Evolutionary conservation across 2,329 filamentous ascomycete genomes (phyloP).

Genomic region (Stagonosporopsis rhizophila): DNA sequence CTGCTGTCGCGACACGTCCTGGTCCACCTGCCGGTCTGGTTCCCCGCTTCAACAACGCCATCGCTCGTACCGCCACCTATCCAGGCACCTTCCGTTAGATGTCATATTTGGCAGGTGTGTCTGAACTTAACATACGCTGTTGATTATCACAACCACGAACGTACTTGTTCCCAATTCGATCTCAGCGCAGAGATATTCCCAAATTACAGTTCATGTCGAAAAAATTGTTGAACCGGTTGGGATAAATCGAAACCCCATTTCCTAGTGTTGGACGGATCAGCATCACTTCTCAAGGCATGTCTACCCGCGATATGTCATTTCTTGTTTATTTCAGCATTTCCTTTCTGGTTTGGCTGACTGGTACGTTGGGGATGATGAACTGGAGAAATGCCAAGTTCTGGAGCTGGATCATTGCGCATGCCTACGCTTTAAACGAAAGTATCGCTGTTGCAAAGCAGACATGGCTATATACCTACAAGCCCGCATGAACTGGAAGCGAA

Average conservation of each 20-base stretch:
- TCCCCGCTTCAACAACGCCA: slow-evolving; percentile 44
- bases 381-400: slow-evolving; percentile 24
- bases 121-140: slow-evolving; percentile 33
- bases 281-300: slow-evolving; percentile 36
- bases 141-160: slow-evolving; percentile 40
- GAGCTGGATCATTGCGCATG: slow-evolving; percentile 32
- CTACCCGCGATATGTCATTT: slow-evolving; percentile 35
- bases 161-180: slow-evolving; percentile 38
- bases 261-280: slow-evolving; percentile 32
- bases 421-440: slow-evolving; percentile 30
- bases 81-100: slow-evolving; percentile 38
- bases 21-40: slow-evolving; percentile 75
- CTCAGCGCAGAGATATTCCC: slow-evolving; percentile 44
- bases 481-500: slow-evolving; percentile 17
- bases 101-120: slow-evolving; percentile 12
- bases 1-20: slow-evolving; percentile 84
- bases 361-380: slow-evolving; percentile 21
- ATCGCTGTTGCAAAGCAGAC: slow-evolving; percentile 21
- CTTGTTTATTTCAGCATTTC: slow-evolving; percentile 44
- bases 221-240: slow-evolving; percentile 42
- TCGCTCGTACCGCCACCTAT: slow-evolving; percentile 34
- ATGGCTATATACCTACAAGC: slow-evolving; percentile 31
- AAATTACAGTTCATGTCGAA: slow-evolving; percentile 42
- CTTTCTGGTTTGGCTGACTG: slow-evolving; percentile 25
- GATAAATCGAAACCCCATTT: slow-evolving; percentile 38